phyloP scores from a whole-genome alignment of 257 asterid species.

The Solanum pinnatisectum region DNA sequence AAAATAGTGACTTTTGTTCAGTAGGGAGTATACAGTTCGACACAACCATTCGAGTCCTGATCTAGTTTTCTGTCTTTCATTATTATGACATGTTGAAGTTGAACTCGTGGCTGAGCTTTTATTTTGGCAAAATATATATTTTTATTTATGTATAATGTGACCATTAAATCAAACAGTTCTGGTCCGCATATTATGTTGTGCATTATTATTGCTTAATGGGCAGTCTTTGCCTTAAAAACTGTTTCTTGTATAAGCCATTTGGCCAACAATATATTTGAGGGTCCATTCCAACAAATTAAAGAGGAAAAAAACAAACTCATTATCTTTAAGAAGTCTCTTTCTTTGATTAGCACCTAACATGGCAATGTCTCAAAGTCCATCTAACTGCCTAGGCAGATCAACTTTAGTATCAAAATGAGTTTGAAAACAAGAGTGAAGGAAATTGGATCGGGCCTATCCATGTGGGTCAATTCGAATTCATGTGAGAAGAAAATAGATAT shows the following conservation, averaged over 20 bases:
- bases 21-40: background rate
- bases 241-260: background rate
- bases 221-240: background rate
- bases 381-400: background rate
- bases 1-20: too few relatives aligned
- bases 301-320: background rate
- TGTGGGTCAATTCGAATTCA: background rate
- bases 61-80: background rate
- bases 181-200: background rate
- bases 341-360: background rate
- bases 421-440: background rate
- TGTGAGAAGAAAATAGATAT: too few relatives aligned
- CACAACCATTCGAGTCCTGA: background rate
- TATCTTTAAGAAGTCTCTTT: background rate
- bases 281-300: background rate
- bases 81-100: background rate
- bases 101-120: background rate
- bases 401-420: background rate
- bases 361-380: background rate
- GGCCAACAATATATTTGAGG: background rate
- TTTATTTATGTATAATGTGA: background rate
- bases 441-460: too few relatives aligned
- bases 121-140: background rate
- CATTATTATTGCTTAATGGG: background rate
- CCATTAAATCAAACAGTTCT: background rate